Conservation (phyloP, 768 basidiomycete species). For the Naganishia vaughanmartiniae region DNA sequence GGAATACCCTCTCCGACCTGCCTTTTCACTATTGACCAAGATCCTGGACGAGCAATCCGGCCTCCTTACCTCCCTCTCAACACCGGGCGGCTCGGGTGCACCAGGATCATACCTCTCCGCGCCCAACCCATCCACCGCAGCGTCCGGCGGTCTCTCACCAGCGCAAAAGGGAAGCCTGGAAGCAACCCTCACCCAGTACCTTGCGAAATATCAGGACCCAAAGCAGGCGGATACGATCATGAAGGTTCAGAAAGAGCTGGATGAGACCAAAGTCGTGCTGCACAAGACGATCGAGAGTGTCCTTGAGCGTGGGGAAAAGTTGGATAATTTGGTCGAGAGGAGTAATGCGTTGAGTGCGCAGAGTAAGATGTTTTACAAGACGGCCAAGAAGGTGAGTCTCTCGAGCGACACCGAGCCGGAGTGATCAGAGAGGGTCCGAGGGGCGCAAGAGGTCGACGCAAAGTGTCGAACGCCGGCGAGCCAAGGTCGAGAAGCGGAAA, state of each 20-base stretch:
- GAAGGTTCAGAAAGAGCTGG: conserved; percentile 94
- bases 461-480: no score
- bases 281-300: conserved; percentile 99
- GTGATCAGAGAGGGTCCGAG: no score
- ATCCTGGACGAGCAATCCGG: conserved; percentile 85
- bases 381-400: conserved; percentile 84
- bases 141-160: conserved; percentile 68
- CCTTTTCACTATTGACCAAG: conserved; percentile 91
- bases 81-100: conserved; percentile 34
- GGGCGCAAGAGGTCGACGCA: no score
- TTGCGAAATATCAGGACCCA: conserved; percentile 94
- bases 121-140: conserved; percentile 49
- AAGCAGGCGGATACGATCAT: conserved; percentile 96
- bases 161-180: conserved; percentile 56
- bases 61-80: conserved; percentile 58
- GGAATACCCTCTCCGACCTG: conserved; percentile 94
- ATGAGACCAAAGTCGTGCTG: conserved; percentile 98
- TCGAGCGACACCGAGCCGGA: no score
- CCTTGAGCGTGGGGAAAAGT: conserved; percentile 89
- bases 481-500: no score
- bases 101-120: conserved; percentile 34
- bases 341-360: conserved; percentile 82
- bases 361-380: conserved; percentile 99
- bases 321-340: conserved; percentile 91
- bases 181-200: conserved; percentile 59